Evolutionary conservation across 208 protist species (phyloP), one percentile per base, ranked within the genome.

Genomic region (Endotrypanum monterogeii): DNA sequence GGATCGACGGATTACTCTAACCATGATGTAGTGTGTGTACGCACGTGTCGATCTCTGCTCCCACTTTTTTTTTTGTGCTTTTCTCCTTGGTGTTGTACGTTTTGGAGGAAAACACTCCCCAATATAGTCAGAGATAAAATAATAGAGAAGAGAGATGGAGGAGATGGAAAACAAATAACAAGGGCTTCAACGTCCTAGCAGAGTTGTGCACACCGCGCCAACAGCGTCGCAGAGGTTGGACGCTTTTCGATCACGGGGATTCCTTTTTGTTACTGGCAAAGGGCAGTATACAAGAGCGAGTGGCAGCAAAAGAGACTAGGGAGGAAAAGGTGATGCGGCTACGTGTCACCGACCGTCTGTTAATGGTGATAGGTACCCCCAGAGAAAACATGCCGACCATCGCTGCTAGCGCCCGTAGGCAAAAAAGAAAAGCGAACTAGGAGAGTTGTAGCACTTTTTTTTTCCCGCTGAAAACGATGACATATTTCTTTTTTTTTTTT

Each of bases 1-100:
- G n/a, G 89, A 87, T 63, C 76, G 70, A 32, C 74, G 78, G 72
- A 76, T 48, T 61, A 80, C 69, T 41, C 76, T 62, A n/a, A 18
- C 70, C 76, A 80, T 80, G 12, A 69, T 32, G 50, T 25, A 18
- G 30, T 51, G 35, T 35, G 44, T 8, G 11, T 50, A 54, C 14
- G 3, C 28, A 54, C 14, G 3, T 41, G 41, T 28, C 14, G 51
- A 54, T 11, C 23, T 37, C 44, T 68, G 16, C 54, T 28, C 28
- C 25, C 25, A 39, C 18, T 68, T 68, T 62, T 41, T 62, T 62
- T 39, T 67, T 11, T 68, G 63, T 35, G 23, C 37, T 48, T 5
- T 48, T 48, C 0, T 48, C 12, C 12, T 48, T 48, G n/a, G 25
- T 65, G 60, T 46, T 18, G 37, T 6, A 28, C 20, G 37, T 39